phyloP scores from a whole-genome alignment of 148 eudicot species.

The Rhododendron ferrugineum region DNA sequence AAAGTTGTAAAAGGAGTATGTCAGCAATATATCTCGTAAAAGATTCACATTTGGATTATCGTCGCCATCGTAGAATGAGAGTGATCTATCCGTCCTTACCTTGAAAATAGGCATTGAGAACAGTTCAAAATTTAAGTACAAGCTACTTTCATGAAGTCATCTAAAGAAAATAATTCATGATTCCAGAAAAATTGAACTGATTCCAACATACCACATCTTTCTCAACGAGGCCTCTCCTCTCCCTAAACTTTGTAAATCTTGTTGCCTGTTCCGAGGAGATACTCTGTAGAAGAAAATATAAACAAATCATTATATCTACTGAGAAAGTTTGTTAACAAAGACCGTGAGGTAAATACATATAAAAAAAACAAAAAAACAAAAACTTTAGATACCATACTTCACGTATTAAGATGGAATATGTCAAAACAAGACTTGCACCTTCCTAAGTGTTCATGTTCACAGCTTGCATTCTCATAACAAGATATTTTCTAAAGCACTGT shows the following conservation, averaged over 20 bases:
- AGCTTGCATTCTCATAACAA: not conserved
- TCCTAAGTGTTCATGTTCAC: not conserved
- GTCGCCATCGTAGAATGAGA: constrained; percentile 88
- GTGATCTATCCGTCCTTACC: constrained; percentile 91
- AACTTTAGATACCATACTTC: not conserved
- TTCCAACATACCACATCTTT: constrained; percentile 85
- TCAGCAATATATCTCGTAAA: constrained; percentile 78
- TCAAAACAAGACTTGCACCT: not conserved
- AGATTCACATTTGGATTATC: constrained; percentile 74
- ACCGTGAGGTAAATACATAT: not conserved
- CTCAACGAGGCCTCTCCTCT: constrained; percentile 94
- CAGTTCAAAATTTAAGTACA: not conserved
- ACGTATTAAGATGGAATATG: not conserved
- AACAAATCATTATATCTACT: not conserved
- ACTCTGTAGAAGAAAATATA: constrained; percentile 46
- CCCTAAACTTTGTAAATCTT: constrained; percentile 88
- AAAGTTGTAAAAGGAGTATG: constrained; percentile 96
- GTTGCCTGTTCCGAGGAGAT: constrained; percentile 80
- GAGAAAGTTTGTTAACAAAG: not conserved
- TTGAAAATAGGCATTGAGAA: constrained; percentile 25
- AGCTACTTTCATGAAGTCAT: not conserved
- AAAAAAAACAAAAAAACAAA: not conserved
- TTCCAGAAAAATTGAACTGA: not conserved
- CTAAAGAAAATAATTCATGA: not conserved
- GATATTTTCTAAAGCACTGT: not conserved